These are phyloP conservation scores for Curvularia verruculosa DNA, from an alignment of 2,329 filamentous ascomycete genomes.

Conservation along the genomic window DNA sequence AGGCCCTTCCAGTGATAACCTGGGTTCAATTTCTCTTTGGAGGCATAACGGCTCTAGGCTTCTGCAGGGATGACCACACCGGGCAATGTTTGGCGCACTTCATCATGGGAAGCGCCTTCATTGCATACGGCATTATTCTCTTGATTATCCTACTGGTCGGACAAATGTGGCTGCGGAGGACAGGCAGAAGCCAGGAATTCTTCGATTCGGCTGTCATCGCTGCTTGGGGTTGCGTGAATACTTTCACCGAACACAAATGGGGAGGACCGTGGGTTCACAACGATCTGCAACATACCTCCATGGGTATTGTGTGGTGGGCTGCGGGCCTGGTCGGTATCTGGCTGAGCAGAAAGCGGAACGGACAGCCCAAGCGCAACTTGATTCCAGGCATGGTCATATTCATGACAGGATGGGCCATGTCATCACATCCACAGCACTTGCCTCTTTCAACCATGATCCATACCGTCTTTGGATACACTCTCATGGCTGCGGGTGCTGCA, in stretches of 20 bases:
- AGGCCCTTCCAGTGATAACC: conserved; percentile 80
- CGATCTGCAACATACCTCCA: conserved; percentile 97
- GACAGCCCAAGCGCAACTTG: conserved; percentile 87
- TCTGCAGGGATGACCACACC: conserved; percentile 88
- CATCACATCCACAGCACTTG: conserved; percentile 82
- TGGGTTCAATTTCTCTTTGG: conserved; percentile 98
- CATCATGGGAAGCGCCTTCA: conserved; percentile 98
- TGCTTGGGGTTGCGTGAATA: conserved; percentile 95
- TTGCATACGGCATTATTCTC: conserved; percentile 88
- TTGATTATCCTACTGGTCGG: conserved; percentile 87
- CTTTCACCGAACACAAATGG: conserved; percentile 97
- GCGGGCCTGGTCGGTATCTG: conserved; percentile 90
- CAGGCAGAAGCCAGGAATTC: conserved; percentile 91
- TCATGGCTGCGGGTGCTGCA: conserved; percentile 86
- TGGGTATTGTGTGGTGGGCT: conserved; percentile 99
- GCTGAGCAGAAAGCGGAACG: conserved; percentile 83
- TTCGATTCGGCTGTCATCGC: conserved; percentile 92
- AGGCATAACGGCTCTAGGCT: conserved; percentile 88
- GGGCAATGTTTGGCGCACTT: conserved; percentile 96
- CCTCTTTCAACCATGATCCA: conserved; percentile 88
- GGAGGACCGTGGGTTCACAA: conserved; percentile 87
- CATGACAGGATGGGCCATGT: conserved; percentile 96
- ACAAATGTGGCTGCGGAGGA: conserved; percentile 81
- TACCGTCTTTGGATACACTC: conserved; percentile 86
- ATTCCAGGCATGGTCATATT: conserved; percentile 90